Percentiles rank a stretch among this genome's conserved stretches.
These are phyloP conservation scores for Lentinula guzmanii DNA, from an alignment of 768 basidiomycete species.

Conservation along the genomic window DNA sequence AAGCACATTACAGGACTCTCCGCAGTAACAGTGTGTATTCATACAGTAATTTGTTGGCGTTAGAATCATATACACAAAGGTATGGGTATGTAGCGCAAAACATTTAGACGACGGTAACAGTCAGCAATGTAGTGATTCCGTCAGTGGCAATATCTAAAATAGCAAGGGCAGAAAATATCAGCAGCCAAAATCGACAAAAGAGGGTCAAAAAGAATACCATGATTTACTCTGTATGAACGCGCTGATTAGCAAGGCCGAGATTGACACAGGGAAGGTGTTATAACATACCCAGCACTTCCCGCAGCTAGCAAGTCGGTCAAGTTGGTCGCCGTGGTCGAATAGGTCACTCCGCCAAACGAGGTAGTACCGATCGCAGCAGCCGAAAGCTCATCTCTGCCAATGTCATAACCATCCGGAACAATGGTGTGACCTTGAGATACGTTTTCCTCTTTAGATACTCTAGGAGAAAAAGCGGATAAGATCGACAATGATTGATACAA, in stretches of 20 bases:
- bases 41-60: too few species aligned
- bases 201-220: background rate
- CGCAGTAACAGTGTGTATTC: too few species aligned
- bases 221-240: background rate
- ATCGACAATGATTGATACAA: background rate
- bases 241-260: background rate
- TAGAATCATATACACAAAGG: too few species aligned
- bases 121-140: conserved; percentile 36
- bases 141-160: conserved; percentile 37
- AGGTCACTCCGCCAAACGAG: conserved; percentile 24
- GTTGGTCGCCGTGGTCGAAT: conserved; percentile 26
- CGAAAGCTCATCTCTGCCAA: conserved; percentile 21
- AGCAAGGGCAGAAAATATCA: background rate
- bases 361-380: conserved; percentile 11
- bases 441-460: conserved; percentile 19
- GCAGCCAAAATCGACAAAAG: background rate
- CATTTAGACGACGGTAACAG: conserved; percentile 27
- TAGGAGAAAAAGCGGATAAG: background rate
- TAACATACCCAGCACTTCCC: conserved; percentile 25
- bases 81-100: too few species aligned
- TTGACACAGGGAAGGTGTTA: conserved; percentile 18
- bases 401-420: conserved; percentile 41
- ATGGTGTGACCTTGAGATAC: conserved; percentile 31
- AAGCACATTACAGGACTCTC: too few species aligned
- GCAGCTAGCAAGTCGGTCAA: conserved; percentile 33